These are phyloP conservation scores for Plantago coronopus DNA, from an alignment of 305 asterid genomes.

Conservation along the genomic window DNA sequence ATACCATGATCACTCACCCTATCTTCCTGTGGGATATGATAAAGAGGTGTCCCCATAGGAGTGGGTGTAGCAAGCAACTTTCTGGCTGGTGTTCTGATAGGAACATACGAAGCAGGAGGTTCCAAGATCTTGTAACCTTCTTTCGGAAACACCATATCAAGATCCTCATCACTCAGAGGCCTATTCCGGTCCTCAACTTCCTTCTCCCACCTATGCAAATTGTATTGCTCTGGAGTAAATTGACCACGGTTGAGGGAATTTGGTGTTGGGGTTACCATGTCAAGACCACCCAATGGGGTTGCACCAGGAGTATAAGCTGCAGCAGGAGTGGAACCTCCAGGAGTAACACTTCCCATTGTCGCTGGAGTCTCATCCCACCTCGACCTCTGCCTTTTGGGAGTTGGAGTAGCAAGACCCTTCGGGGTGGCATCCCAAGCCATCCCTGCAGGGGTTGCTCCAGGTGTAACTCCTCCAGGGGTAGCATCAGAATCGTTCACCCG, in stretches of 20 bases:
- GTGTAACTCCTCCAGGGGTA: conserved; percentile 90
- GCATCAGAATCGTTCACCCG: conserved; percentile 83
- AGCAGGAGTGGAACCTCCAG: conserved; percentile 86
- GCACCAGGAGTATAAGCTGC: conserved; percentile 87
- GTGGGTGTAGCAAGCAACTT: conserved; percentile 97
- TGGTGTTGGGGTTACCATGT: conserved; percentile 92
- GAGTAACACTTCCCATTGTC: conserved; percentile 92
- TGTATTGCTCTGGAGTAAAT: conserved; percentile 92
- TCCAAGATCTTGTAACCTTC: conserved; percentile 90
- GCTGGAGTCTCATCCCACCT: conserved; percentile 99
- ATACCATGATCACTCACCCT: conserved; percentile 92
- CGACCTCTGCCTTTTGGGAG: conserved; percentile 93
- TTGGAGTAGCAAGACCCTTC: conserved; percentile 81
- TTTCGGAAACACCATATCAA: conserved; percentile 80
- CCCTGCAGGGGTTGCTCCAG: conserved; percentile 94
- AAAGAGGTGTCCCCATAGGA: conserved; percentile 80
- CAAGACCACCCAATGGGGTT: conserved; percentile 81
- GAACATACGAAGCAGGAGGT: conserved; percentile 83
- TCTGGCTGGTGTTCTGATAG: conserved; percentile 92
- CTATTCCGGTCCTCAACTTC: conserved; percentile 89
- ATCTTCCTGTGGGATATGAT: conserved; percentile 80
- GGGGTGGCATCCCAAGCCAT: conserved; percentile 99
- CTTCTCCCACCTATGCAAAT: conserved; percentile 87
- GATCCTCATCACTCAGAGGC: conserved; percentile 87
- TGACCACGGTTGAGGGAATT: conserved; percentile 73